Conservation (phyloP, 805 yeast genomes). For the Saccharomycopsis selenospora region DNA sequence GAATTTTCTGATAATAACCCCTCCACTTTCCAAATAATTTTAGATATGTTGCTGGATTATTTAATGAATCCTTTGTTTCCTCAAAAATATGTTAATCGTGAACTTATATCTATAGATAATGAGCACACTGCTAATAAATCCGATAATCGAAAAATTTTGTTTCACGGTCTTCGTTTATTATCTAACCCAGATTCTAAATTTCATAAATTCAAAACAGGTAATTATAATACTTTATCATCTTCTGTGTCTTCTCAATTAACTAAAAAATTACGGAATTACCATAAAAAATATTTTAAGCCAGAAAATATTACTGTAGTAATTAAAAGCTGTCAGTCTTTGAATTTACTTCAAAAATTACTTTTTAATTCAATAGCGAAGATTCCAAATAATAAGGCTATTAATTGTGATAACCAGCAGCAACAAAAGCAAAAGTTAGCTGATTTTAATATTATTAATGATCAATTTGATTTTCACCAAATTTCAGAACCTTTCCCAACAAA, state of each 20-base stretch:
- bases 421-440: slow-evolving; percentile 5
- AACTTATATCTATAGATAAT: slow-evolving; percentile 54
- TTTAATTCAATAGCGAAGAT: slow-evolving; percentile 34
- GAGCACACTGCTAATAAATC: slow-evolving; percentile 55
- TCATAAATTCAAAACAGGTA: slow-evolving; percentile 60
- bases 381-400: slow-evolving; percentile 23
- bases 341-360: slow-evolving; percentile 47
- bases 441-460: background rate
- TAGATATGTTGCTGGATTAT: slow-evolving; percentile 44
- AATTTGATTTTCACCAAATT: too few species aligned
- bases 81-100: slow-evolving; percentile 36
- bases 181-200: slow-evolving; percentile 43
- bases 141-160: slow-evolving; percentile 39
- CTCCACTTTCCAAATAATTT: slow-evolving; percentile 38
- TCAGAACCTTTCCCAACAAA: slow-evolving; percentile 24
- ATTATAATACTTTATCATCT: slow-evolving; percentile 38
- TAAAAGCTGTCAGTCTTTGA: slow-evolving; percentile 60
- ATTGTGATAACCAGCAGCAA: slow-evolving; percentile 17
- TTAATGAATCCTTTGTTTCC: slow-evolving; percentile 47
- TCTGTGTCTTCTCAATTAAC: slow-evolving; percentile 30
- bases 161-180: slow-evolving; percentile 51
- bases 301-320: slow-evolving; percentile 51
- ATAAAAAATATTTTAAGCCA: slow-evolving; percentile 35
- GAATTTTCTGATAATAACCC: slow-evolving; percentile 23
- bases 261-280: slow-evolving; percentile 34